Conservation (phyloP, 805 yeast genomes). For the Saccharomycopsis fibuligera region DNA sequence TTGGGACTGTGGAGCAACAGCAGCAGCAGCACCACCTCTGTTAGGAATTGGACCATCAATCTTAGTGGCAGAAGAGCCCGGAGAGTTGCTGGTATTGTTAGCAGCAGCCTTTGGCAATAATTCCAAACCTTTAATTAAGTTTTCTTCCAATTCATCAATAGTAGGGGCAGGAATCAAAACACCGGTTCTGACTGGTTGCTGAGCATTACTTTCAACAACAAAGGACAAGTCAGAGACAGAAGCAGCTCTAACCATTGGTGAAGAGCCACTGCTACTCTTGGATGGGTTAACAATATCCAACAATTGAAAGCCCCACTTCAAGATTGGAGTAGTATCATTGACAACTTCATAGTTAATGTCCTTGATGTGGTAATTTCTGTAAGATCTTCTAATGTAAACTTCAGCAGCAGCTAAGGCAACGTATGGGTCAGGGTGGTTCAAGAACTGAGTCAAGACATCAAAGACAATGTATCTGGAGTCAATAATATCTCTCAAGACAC, state of each 20-base stretch:
- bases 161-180: conserved; percentile 73
- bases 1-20: conserved; percentile 25
- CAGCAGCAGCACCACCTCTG: conserved; percentile 27
- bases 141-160: conserved; percentile 85
- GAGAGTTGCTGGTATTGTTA: conserved; percentile 31
- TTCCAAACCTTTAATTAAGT: conserved; percentile 68
- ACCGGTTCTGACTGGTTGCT: conserved; percentile 75
- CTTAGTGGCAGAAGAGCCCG: conserved; percentile 27
- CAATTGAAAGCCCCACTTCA: conserved; percentile 84
- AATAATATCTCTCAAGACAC: conserved; percentile 80
- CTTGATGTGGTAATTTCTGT: conserved; percentile 88
- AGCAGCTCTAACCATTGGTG: conserved; percentile 69
- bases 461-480: conserved; percentile 95
- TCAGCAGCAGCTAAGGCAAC: conserved; percentile 95
- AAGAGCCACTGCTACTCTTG: conserved; percentile 34
- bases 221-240: conserved; percentile 90
- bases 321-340: conserved; percentile 43
- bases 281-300: conserved; percentile 61
- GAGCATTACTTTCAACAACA: conserved; percentile 63
- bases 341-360: conserved; percentile 51
- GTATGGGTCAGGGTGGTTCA: conserved; percentile 75
- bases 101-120: conserved; percentile 47
- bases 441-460: conserved; percentile 90
- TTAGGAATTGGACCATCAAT: conserved; percentile 43
- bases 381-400: conserved; percentile 93